phyloP scores from a whole-genome alignment of 2,329 filamentous ascomycete genomes.

The Magnaporthales sp. region DNA sequence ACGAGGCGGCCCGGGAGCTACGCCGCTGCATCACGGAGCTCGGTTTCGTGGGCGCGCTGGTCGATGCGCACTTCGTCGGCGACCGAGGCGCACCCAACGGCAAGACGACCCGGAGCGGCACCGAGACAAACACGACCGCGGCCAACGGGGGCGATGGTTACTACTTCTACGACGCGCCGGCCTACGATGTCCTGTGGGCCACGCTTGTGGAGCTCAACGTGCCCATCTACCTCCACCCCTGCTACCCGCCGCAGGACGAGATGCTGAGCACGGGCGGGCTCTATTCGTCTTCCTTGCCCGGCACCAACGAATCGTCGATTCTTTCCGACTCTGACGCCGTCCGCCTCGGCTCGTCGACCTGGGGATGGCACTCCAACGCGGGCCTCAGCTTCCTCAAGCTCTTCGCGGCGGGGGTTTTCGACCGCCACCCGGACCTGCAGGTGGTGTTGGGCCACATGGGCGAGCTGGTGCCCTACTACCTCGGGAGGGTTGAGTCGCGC shows the following conservation, averaged over 20 bases:
- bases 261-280: conserved; percentile 20
- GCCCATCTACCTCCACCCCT: conserved; percentile 33
- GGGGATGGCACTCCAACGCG: conserved; percentile 42
- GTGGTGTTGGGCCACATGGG: conserved; percentile 45
- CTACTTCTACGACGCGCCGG: conserved; percentile 31
- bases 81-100: neutral
- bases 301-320: neutral
- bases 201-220: conserved; percentile 28
- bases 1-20: conserved; percentile 31
- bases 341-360: conserved; percentile 30
- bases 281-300: conserved; percentile 16
- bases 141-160: conserved; percentile 21
- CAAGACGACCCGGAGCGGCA: neutral
- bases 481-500: conserved; percentile 31
- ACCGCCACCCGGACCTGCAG: conserved; percentile 42
- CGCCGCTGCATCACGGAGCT: conserved; percentile 29
- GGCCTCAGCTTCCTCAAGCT: conserved; percentile 39
- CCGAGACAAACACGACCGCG: neutral
- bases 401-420: conserved; percentile 45
- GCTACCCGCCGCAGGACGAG: conserved; percentile 19
- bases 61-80: conserved; percentile 29
- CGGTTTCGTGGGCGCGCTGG: conserved; percentile 37
- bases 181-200: conserved; percentile 32
- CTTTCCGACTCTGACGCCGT: conserved; percentile 14
- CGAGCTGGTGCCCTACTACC: conserved; percentile 44